Conservation (phyloP, 345 rosid species). For the Hirschfeldia incana region DNA sequence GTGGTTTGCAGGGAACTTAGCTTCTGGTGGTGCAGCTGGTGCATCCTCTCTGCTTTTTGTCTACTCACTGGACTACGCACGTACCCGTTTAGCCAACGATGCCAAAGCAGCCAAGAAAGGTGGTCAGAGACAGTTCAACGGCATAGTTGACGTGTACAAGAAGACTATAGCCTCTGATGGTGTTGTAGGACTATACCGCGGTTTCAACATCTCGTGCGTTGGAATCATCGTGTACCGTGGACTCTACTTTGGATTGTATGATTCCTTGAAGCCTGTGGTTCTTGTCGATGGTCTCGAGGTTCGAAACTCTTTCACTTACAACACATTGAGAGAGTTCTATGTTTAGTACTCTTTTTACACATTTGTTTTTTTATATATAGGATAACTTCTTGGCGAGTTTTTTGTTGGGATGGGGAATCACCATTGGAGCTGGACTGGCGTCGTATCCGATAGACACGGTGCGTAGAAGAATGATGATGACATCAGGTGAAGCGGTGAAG, state of each 20-base stretch:
- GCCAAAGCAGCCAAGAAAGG: constrained; percentile 87
- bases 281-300: constrained; percentile 44
- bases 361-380: constrained; percentile 45
- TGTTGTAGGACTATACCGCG: constrained; percentile 84
- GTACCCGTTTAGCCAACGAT: constrained; percentile 89
- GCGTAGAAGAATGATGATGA: constrained; percentile 99
- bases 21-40: constrained; percentile 91
- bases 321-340: neutral
- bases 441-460: constrained; percentile 89
- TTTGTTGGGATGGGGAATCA: constrained; percentile 84
- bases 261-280: constrained; percentile 90
- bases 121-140: constrained; percentile 89
- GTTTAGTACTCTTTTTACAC: constrained; percentile 8
- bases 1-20: constrained; percentile 93
- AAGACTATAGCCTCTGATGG: constrained; percentile 77
- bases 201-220: constrained; percentile 81
- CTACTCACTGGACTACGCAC: constrained; percentile 83
- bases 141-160: constrained; percentile 73
- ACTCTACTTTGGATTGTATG: constrained; percentile 86
- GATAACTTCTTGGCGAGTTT: constrained; percentile 90
- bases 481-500: constrained; percentile 91
- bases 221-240: constrained; percentile 87
- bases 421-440: constrained; percentile 87
- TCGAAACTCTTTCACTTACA: neutral
- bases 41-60: constrained; percentile 85